Evolutionary conservation across 1,284 basidiomycete genomes (phyloP).

Genomic region (Xanthoconium separans): DNA sequence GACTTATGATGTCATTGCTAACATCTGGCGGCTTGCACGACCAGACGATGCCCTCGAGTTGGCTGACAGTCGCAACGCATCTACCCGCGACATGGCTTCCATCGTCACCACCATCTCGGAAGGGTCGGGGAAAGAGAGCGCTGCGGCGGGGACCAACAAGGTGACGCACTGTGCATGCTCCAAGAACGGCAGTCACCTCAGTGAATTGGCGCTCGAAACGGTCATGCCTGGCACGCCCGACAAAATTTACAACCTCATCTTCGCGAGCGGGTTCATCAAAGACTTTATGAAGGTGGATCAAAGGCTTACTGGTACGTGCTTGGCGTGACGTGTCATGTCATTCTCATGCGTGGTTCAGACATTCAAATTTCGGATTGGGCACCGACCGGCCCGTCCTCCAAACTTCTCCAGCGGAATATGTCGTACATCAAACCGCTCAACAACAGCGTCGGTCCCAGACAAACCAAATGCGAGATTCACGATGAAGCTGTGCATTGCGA

Average conservation of each 20-base stretch:
- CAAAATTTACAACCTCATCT: constrained; percentile 95
- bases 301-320: constrained; percentile 77
- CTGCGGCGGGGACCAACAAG: constrained; percentile 34
- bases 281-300: constrained; percentile 89
- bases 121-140: constrained; percentile 8
- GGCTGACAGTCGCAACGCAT: constrained; percentile 19
- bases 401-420: constrained; percentile 81
- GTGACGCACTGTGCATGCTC: constrained; percentile 78
- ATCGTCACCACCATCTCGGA: constrained; percentile 22
- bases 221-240: constrained; percentile 89
- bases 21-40: constrained; percentile 92
- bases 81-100: constrained; percentile 24
- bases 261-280: constrained; percentile 94
- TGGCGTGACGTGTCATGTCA: neutral
- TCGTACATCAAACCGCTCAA: constrained; percentile 95
- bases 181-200: constrained; percentile 69
- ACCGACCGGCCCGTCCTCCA: constrained; percentile 60
- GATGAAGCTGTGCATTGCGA: constrained; percentile 86
- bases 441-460: constrained; percentile 88
- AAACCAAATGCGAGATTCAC: constrained; percentile 91
- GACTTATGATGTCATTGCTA: constrained; percentile 93
- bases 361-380: constrained; percentile 92
- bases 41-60: constrained; percentile 60
- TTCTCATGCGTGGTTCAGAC: constrained; percentile 47
- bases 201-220: constrained; percentile 74